A percentile compares a stretch with the other conserved stretches of the same genome.
phyloP scores from a whole-genome alignment of 208 protist genomes.

The Wallacemonas sp. region DNA sequence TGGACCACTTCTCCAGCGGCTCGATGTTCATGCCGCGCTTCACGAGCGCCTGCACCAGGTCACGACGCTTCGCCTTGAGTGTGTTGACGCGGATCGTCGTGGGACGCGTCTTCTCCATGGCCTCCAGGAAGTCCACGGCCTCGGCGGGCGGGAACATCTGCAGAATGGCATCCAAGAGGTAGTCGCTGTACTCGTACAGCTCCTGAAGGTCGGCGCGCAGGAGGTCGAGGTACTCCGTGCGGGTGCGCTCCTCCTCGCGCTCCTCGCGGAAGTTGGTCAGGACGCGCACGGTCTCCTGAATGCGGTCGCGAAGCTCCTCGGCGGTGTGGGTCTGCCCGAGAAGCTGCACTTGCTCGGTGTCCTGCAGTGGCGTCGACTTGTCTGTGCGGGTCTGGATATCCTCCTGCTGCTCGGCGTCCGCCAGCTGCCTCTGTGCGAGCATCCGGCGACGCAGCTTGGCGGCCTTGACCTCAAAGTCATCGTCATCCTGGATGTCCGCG shows the following conservation, averaged over 20 bases:
- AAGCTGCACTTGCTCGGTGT: constrained; percentile 55
- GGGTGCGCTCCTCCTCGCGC: constrained; percentile 78
- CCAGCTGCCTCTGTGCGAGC: constrained; percentile 58
- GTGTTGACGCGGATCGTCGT: constrained; percentile 99
- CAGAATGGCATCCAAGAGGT: constrained; percentile 94
- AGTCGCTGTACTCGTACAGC: constrained; percentile 97
- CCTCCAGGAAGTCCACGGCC: constrained; percentile 97
- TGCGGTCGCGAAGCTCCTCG: constrained; percentile 86
- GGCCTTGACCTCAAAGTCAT: constrained; percentile 87
- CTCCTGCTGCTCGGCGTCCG: constrained; percentile 62
- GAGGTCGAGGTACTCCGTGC: constrained; percentile 93
- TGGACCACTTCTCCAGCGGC: constrained; percentile 95
- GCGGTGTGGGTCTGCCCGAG: constrained; percentile 66
- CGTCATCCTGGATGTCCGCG: constrained; percentile 55
- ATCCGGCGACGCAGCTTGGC: constrained; percentile 72
- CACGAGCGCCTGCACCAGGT: constrained; percentile 96
- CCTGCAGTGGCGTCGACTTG: constrained; percentile 54
- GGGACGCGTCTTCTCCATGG: constrained; percentile 97
- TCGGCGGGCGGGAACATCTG: constrained; percentile 94
- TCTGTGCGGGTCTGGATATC: constrained; percentile 53
- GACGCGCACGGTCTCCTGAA: constrained; percentile 92
- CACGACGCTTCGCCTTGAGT: constrained; percentile 95
- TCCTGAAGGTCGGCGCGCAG: constrained; percentile 91
- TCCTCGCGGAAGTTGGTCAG: constrained; percentile 93
- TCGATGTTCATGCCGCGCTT: constrained; percentile 98